Conservation (phyloP, 768 basidiomycete genomes). For the Scleroderma citrinum region DNA sequence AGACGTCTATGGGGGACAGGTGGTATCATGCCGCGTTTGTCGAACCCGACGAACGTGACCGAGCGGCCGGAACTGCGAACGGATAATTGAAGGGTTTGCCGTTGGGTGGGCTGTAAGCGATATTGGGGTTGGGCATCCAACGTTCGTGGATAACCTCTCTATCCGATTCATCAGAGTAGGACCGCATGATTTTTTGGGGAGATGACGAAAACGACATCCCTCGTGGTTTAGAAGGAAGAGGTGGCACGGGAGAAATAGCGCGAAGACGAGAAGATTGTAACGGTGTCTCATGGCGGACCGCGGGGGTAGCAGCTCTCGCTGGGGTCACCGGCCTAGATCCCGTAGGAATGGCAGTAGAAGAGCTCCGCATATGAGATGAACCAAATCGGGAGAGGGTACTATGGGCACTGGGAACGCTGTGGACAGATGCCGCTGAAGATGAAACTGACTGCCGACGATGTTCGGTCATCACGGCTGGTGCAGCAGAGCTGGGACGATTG, state of each 20-base stretch:
- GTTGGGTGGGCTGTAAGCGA: conserved; percentile 32
- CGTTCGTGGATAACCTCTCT: conserved; percentile 52
- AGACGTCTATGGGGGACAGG: conserved; percentile 17
- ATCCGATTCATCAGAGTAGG: conserved; percentile 61
- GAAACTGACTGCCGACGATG: conserved; percentile 27
- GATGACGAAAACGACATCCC: conserved; percentile 44
- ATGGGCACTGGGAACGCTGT: conserved; percentile 38
- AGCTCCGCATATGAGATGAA: conserved; percentile 50
- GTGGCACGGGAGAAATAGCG: conserved; percentile 25
- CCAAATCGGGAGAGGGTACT: conserved; percentile 48
- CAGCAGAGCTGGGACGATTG: conserved; percentile 22
- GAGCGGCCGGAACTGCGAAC: conserved; percentile 17
- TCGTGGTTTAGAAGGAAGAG: conserved; percentile 40
- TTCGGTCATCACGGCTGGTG: conserved; percentile 17
- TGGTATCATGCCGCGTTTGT: conserved; percentile 30
- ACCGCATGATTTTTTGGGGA: conserved; percentile 53
- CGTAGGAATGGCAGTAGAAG: conserved; percentile 42
- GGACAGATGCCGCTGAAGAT: conserved; percentile 28
- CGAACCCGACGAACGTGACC: conserved; percentile 28
- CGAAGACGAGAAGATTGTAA: conserved; percentile 25
- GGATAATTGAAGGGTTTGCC: conserved; percentile 26
- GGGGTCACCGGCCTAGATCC: conserved; percentile 29
- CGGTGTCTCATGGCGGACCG: conserved; percentile 25
- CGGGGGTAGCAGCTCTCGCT: conserved; percentile 24
- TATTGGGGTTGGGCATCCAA: conserved; percentile 51